phyloP scores from a whole-genome alignment of 2,329 filamentous ascomycete species.

The Metarhizium rileyi region DNA sequence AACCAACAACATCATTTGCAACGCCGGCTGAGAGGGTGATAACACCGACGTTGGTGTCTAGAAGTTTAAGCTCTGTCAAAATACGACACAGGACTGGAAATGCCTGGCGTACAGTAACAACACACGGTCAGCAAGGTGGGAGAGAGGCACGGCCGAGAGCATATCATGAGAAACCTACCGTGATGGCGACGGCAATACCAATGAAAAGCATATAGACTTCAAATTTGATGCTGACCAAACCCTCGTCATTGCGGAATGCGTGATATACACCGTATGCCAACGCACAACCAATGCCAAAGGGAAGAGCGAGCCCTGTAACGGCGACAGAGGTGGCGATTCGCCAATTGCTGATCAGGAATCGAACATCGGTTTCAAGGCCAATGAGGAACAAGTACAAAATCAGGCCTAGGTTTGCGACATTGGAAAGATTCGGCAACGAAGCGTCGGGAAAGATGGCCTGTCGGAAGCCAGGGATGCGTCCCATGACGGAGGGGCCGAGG shows the following conservation, averaged over 20 bases:
- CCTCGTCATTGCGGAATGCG: slow-evolving; percentile 47
- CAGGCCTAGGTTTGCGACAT: slow-evolving; percentile 75
- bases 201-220: slow-evolving; percentile 62
- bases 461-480: slow-evolving; percentile 71
- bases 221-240: slow-evolving; percentile 34
- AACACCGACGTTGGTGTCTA: slow-evolving; percentile 73
- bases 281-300: slow-evolving; percentile 72
- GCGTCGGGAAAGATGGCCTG: slow-evolving; percentile 64
- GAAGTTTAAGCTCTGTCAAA: slow-evolving; percentile 78
- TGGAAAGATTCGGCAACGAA: slow-evolving; percentile 65
- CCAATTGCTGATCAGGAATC: slow-evolving; percentile 73
- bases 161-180: slow-evolving; percentile 25
- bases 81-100: slow-evolving; percentile 92
- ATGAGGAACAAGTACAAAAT: slow-evolving; percentile 83
- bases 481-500: slow-evolving; percentile 80
- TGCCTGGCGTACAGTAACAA: slow-evolving; percentile 31
- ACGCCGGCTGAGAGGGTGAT: slow-evolving; percentile 86
- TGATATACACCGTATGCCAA: slow-evolving; percentile 76
- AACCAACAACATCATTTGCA: slow-evolving; percentile 65
- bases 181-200: slow-evolving; percentile 88
- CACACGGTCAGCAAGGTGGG: not conserved
- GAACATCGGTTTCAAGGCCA: slow-evolving; percentile 75
- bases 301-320: slow-evolving; percentile 67
- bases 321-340: slow-evolving; percentile 68
- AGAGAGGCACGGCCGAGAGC: not conserved